Base-by-base conservation (phyloP, 2,329 filamentous ascomycete genomes). In the Lizonia empirigonia region DNA sequence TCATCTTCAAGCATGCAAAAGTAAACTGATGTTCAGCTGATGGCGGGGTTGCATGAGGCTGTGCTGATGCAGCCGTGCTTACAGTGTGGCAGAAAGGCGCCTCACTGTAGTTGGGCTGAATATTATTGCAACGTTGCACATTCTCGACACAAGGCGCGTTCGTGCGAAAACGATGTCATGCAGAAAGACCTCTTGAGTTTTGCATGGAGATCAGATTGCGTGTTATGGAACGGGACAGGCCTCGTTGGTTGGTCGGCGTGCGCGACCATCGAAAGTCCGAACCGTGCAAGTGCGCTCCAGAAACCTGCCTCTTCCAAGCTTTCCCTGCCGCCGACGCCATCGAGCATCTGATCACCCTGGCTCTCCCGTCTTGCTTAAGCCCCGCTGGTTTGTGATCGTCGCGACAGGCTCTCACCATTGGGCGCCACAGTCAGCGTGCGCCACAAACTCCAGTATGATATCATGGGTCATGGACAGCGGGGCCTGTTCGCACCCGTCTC, bases 361-460 rank as follows among this genome's bases (percentile, higher is more conserved):
- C 56, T 44, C 40, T 58, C 35, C 63, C 63, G 52, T 56, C 37
- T 64, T 53, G 22, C 47, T 55, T 34, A 32, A 16, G 32, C 52
- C 53, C 50, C 41, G 34, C 46, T 35, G 39, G 50, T 48, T 51
- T 34, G 30, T 52, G 56, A 63, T 62, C 58, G 49, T 30, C 55
- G 24, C 19, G 23, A 16, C 15, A 47, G 18, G 18, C 20, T 30
- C 24, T 24, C 27, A 5, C 44, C 10, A 65, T 63, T 66, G 60
- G 62, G 30, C 47, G 63, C 60, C 62, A 65, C 59, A 62, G 18
- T 30, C 45, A 13, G 22, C 33, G 8, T 59, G 55, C 62, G 63
- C 63, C 63, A 66, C 63, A 57, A 29, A 44, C 40, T 38, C 24
- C 38, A 33, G 34, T 49, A 66, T 66, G 62, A 65, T 63, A 63